A percentile compares a stretch with the other conserved stretches of the same genome.
Conservation (phyloP, 169 alveolate species). For the Plasmodium vivax region DNA sequence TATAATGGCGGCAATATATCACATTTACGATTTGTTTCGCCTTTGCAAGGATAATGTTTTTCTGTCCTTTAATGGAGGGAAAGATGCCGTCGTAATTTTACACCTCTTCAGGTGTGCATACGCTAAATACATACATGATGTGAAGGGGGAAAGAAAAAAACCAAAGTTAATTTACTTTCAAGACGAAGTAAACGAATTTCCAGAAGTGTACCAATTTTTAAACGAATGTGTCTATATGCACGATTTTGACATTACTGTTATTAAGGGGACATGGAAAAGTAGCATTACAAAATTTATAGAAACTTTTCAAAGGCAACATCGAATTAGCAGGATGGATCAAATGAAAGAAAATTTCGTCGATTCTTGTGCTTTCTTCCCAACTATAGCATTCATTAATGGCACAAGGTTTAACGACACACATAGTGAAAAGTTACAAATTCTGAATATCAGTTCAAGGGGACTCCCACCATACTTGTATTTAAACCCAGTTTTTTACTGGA, state of each 20-base stretch:
- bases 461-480: slow-evolving; percentile 74
- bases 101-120: slow-evolving; percentile 82
- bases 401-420: slow-evolving; percentile 54
- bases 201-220: slow-evolving; percentile 61
- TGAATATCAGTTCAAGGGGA: slow-evolving; percentile 73
- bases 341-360: background rate
- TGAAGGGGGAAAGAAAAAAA: slow-evolving; percentile 38
- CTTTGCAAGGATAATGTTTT: slow-evolving; percentile 79
- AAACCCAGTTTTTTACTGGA: slow-evolving; percentile 82
- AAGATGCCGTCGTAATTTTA: slow-evolving; percentile 83
- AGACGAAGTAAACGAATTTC: slow-evolving; percentile 58
- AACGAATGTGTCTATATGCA: slow-evolving; percentile 69
- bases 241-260: slow-evolving; percentile 51
- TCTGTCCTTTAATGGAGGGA: slow-evolving; percentile 86
- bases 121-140: slow-evolving; percentile 28
- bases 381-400: slow-evolving; percentile 64
- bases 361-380: background rate
- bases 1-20: slow-evolving; percentile 48
- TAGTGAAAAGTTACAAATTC: slow-evolving; percentile 49
- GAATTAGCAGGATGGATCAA: slow-evolving; percentile 1
- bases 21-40: slow-evolving; percentile 58
- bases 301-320: slow-evolving; percentile 8
- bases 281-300: slow-evolving; percentile 51
- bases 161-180: slow-evolving; percentile 62
- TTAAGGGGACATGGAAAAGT: slow-evolving; percentile 65